phyloP scores from a whole-genome alignment of 164 flowering plant genomes.

The Magnolia sinica region DNA sequence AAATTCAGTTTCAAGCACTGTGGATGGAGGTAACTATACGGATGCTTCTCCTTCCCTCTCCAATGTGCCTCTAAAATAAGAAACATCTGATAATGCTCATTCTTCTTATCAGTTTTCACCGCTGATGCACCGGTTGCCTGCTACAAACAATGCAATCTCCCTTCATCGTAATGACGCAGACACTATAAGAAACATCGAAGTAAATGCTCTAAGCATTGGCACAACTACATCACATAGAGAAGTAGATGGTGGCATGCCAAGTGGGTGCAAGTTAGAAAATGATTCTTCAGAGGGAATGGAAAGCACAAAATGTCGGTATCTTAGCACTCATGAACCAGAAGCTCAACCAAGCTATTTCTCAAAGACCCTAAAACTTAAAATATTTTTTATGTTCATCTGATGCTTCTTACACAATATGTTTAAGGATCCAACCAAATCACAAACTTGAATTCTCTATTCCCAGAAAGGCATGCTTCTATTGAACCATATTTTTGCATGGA shows the following conservation, averaged over 20 bases:
- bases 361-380: constrained; percentile 28
- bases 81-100: constrained; percentile 29
- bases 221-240: constrained; percentile 20
- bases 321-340: constrained; percentile 32
- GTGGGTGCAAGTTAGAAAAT: constrained; percentile 13
- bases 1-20: constrained; percentile 28
- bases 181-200: constrained; percentile 49
- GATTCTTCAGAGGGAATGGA: constrained; percentile 14
- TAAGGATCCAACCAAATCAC: constrained; percentile 27
- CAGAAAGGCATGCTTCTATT: constrained; percentile 24
- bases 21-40: constrained; percentile 34
- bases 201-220: constrained; percentile 47
- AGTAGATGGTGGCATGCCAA: constrained; percentile 23
- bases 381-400: constrained; percentile 28
- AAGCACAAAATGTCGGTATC: constrained; percentile 9
- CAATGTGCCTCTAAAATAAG: constrained; percentile 30
- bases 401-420: constrained; percentile 25
- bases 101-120: constrained; percentile 38
- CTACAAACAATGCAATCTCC: constrained; percentile 9
- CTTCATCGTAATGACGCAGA: constrained; percentile 29
- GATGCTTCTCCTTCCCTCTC: constrained; percentile 40
- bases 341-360: constrained; percentile 47
- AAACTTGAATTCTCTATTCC: constrained; percentile 35
- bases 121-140: not conserved
- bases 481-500: constrained; percentile 29